Evolutionary conservation across 805 yeast species (phyloP), one percentile per base, ranked within the genome.

Genomic region (Candida montana): DNA sequence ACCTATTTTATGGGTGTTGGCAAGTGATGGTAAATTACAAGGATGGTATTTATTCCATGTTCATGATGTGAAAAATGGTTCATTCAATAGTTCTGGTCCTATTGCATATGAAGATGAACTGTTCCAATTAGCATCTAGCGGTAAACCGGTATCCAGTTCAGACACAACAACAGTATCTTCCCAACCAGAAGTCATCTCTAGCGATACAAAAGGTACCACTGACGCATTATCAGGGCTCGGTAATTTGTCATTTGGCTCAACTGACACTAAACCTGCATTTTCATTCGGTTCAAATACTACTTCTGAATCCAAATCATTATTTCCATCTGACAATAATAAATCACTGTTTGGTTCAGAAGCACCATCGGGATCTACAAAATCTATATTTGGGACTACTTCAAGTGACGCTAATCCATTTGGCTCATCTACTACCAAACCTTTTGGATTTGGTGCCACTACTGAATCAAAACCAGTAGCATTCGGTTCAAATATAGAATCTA

Each of bases 41-140:
- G 68, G 74, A 4, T 84, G 91, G 83, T 73, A 83, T 60, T 52
- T 86, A 1, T 79, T 78, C 57, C 77, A 81, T 50, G 63, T 72
- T 17, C 59, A 64, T 2, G 83, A 77, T 1, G 64, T 83, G 15
- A 70, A 71, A 30, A 48, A 62, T 16, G 44, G 62, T 26, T 19
- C 57, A 23, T 55, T 61, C 49, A 49, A 57, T 45, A 46, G 65
- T 23, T 49, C 50, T 4, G 35, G 32, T 24, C 35, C 28, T 7
- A 17, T 33, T 9, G 17, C 31, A 32, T 21, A 31, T 37, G 37
- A 44, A 27, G 45, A 44, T 29, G 33, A 33, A 19, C 31, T 40
- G n/a, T 39, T 32, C 40, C 33, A 30, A n/a, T 20, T 8, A 7
- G 40, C 45, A 17, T 8, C 15, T 4, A n/a, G 5, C 13, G 27